Conservation (phyloP, 2,329 filamentous ascomycete genomes). For the Falciphora oryzae region DNA sequence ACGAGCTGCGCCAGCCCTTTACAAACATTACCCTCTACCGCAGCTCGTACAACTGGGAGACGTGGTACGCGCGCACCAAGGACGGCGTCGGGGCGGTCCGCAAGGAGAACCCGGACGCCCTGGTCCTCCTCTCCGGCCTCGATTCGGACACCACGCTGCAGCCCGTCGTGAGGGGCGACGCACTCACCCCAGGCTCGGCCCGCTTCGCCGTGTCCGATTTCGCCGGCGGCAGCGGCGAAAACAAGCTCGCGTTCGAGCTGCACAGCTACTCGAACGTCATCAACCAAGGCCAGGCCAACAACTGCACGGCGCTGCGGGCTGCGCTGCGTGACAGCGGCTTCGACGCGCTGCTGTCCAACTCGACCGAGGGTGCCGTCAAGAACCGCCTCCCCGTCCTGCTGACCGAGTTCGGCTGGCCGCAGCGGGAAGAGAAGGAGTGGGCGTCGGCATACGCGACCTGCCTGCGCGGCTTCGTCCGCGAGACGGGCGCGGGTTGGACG, state of each 20-base stretch:
- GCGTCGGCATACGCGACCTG: constrained; percentile 29
- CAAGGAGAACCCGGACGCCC: constrained; percentile 35
- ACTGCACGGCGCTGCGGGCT: constrained; percentile 33
- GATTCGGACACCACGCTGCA: constrained; percentile 41
- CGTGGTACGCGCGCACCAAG: constrained; percentile 39
- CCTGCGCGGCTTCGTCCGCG: constrained; percentile 26
- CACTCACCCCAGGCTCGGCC: constrained; percentile 33
- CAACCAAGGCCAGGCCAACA: constrained; percentile 19
- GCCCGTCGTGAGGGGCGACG: constrained; percentile 35
- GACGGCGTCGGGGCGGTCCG: constrained; percentile 37
- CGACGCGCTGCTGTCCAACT: neutral
- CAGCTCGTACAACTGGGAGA: constrained; percentile 37
- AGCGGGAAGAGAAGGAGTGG: constrained; percentile 26
- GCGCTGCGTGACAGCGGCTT: constrained; percentile 37
- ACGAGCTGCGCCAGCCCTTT: constrained; percentile 33
- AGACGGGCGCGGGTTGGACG: constrained; percentile 14
- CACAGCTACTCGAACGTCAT: constrained; percentile 41
- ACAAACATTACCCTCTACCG: constrained; percentile 22
- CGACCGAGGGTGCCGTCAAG: neutral
- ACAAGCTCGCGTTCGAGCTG: constrained; percentile 44
- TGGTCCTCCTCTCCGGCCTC: constrained; percentile 46
- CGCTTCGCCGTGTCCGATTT: constrained; percentile 29
- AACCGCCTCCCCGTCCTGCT: constrained; percentile 13
- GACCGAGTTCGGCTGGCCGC: constrained; percentile 27
- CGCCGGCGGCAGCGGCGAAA: constrained; percentile 24